Percentiles rank a stretch among this genome's conserved stretches.
Conservation (phyloP, 2,329 filamentous ascomycete species). For the Xylaria sp. region DNA sequence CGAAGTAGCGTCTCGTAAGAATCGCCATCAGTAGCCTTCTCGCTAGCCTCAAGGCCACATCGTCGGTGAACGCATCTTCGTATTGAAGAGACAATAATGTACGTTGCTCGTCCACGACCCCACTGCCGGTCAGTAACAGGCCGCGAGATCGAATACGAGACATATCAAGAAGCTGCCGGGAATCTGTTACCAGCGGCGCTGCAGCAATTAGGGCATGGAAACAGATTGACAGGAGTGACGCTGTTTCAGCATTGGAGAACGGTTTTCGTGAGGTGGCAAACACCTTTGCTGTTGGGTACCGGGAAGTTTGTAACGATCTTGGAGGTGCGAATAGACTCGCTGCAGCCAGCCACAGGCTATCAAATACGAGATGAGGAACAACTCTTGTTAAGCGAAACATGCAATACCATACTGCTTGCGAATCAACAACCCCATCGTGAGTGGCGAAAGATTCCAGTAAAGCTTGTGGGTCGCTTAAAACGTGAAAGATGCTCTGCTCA, state of each 20-base stretch:
- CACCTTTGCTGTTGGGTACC: conserved; percentile 53
- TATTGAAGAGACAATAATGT: conserved; percentile 66
- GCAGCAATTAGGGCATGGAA: conserved; percentile 71
- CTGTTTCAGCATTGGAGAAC: conserved; percentile 62
- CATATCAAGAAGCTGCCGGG: conserved; percentile 65
- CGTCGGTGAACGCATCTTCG: conserved; percentile 71
- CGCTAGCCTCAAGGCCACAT: conserved; percentile 68
- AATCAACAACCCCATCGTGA: conserved; percentile 65
- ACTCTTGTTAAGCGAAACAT: conserved; percentile 69
- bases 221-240: conserved; percentile 67
- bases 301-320: conserved; percentile 55
- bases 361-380: conserved; percentile 68
- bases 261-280: conserved; percentile 51
- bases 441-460: conserved; percentile 68
- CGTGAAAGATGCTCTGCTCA: conserved; percentile 72
- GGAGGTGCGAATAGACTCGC: conserved; percentile 69
- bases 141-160: conserved; percentile 69
- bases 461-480: conserved; percentile 67
- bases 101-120: conserved; percentile 59
- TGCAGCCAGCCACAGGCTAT: conserved; percentile 72
- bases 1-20: conserved; percentile 62
- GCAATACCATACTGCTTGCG: conserved; percentile 71
- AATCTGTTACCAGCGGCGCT: conserved; percentile 62
- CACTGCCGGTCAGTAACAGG: conserved; percentile 59
- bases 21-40: conserved; percentile 69